These are phyloP conservation scores for Antarctomyces pellizariae DNA, from an alignment of 495 filamentous ascomycete genomes.

Conservation along the genomic window DNA sequence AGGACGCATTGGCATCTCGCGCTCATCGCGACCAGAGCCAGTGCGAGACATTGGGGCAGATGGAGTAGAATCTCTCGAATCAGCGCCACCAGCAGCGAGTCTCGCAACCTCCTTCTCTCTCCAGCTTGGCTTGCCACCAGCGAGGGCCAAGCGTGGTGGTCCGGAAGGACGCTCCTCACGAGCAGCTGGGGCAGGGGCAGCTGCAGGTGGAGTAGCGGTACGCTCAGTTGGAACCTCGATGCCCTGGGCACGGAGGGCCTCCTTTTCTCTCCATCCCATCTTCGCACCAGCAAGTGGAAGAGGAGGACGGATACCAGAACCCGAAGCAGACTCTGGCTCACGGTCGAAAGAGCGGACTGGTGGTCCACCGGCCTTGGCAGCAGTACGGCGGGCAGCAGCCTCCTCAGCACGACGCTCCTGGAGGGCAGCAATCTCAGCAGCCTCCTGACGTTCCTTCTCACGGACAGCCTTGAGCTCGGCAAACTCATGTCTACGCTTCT, in stretches of 20 bases:
- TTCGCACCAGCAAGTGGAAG: slow-evolving; percentile 10
- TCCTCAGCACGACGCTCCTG: slow-evolving; percentile 29
- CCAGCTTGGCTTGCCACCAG: slow-evolving; percentile 46
- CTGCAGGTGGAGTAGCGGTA: slow-evolving; percentile 8
- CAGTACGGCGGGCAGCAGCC: slow-evolving; percentile 24
- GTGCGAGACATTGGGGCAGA: slow-evolving; percentile 7
- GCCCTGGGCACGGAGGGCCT: slow-evolving; percentile 8
- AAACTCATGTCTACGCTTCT: slow-evolving; percentile 34
- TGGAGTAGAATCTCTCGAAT: slow-evolving; percentile 1
- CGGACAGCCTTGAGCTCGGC: slow-evolving; percentile 55
- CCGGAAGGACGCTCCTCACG: slow-evolving; percentile 24
- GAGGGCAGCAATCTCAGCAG: slow-evolving; percentile 22
- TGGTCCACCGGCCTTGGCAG: slow-evolving; percentile 21
- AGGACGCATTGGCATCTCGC: slow-evolving; percentile 4
- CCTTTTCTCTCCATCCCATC: slow-evolving; percentile 12
- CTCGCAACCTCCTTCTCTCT: slow-evolving; percentile 64
- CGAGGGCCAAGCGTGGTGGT: slow-evolving; percentile 45
- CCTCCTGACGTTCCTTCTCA: slow-evolving; percentile 57
- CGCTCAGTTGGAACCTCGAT: slow-evolving; percentile 6
- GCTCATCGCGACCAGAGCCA: slow-evolving; percentile 8
- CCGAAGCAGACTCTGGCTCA: too few relatives aligned
- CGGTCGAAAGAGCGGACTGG: slow-evolving; percentile 17
- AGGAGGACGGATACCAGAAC: slow-evolving; percentile 12
- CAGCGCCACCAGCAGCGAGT: slow-evolving; percentile 16
- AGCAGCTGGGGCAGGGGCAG: slow-evolving; percentile 7